Conservation (phyloP, 257 asterid genomes). For the Solanum pinnatisectum region DNA sequence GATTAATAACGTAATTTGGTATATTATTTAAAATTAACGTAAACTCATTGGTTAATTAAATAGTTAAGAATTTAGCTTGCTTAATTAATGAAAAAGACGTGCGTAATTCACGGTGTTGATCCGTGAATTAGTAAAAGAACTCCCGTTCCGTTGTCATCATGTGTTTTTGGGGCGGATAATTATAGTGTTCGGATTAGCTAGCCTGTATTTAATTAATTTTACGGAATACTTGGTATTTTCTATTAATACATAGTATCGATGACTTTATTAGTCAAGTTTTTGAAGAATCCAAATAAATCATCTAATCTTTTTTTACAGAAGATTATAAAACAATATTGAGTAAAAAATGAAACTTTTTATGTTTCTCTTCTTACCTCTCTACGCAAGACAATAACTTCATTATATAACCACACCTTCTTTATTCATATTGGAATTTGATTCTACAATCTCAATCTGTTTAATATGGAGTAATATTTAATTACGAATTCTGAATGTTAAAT, state of each 20-base stretch:
- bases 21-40: neutral
- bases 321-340: neutral
- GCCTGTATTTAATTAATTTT: neutral
- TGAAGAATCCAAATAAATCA: neutral
- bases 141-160: neutral
- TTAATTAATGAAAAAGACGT: conserved; percentile 32
- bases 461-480: neutral
- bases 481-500: neutral
- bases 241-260: neutral
- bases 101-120: conserved; percentile 58
- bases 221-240: neutral
- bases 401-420: neutral
- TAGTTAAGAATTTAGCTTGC: neutral
- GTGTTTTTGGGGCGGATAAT: neutral
- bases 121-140: conserved; percentile 5
- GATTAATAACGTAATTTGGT: neutral
- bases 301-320: neutral
- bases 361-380: neutral
- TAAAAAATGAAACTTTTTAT: neutral
- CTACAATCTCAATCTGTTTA: neutral
- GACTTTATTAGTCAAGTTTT: neutral
- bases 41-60: neutral
- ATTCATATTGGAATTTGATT: neutral
- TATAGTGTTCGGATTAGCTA: neutral
- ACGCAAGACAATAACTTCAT: neutral